Percentiles rank a stretch among this genome's conserved stretches.
These are phyloP conservation scores for Pyricularia pennisetigena DNA, from an alignment of 2,329 filamentous ascomycete species.

Conservation along the genomic window DNA sequence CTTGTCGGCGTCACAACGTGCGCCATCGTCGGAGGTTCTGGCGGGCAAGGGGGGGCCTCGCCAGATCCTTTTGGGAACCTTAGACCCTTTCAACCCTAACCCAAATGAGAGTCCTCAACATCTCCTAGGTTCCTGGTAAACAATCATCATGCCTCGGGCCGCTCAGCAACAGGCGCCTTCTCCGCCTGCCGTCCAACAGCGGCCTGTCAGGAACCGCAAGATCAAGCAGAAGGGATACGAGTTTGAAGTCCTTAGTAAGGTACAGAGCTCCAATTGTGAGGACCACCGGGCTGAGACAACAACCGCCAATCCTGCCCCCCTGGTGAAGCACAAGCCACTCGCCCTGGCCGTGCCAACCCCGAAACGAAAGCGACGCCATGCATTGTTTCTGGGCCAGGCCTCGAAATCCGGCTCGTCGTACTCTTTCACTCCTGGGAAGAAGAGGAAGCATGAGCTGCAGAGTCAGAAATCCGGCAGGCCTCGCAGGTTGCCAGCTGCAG, in stretches of 20 bases:
- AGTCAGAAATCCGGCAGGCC: not conserved
- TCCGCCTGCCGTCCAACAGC: not conserved
- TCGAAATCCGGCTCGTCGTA: not conserved
- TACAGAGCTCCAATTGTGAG: not conserved
- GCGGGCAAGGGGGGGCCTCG: not conserved
- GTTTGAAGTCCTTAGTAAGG: constrained; percentile 1
- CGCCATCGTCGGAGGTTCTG: not conserved
- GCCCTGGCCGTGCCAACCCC: not conserved
- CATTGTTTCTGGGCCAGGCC: not conserved
- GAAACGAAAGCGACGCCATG: not conserved
- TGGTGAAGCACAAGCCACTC: not conserved
- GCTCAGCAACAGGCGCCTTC: not conserved
- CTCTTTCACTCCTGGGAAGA: not conserved
- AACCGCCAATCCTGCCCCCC: not conserved
- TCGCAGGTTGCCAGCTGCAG: not conserved
- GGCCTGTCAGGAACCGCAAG: constrained; percentile 5
- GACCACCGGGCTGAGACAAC: not conserved
- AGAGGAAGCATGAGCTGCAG: not conserved
- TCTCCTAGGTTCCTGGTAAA: not conserved
- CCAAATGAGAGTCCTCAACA: not conserved
- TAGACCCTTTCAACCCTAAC: not conserved
- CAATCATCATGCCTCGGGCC: not conserved
- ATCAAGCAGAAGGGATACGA: constrained; percentile 3
- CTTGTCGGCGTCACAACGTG: not conserved
- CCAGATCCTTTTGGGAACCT: not conserved